phyloP scores from a whole-genome alignment of 805 yeast genomes.

The Cyberlindnera xishuangbannaensis region DNA sequence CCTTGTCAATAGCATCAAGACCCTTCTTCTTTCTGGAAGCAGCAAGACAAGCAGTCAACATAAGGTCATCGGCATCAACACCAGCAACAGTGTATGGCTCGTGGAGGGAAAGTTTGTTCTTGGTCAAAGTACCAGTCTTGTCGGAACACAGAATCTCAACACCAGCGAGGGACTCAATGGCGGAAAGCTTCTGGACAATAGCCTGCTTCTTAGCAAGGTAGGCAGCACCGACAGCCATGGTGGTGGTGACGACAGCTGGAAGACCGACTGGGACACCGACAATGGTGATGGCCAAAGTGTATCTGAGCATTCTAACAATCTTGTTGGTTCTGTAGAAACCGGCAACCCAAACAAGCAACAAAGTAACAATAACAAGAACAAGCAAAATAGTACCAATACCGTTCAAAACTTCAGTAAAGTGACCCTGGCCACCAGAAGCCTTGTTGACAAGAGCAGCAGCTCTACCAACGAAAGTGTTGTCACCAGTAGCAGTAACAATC shows the following conservation, averaged over 20 bases:
- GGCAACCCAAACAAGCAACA: slow-evolving; percentile 87
- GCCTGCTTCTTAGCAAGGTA: slow-evolving; percentile 96
- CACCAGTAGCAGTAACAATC: slow-evolving; percentile 95
- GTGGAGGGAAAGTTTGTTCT: slow-evolving; percentile 91
- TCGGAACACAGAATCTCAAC: slow-evolving; percentile 97
- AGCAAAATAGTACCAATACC: slow-evolving; percentile 93
- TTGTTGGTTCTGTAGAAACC: slow-evolving; percentile 88
- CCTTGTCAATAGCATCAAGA: slow-evolving; percentile 95
- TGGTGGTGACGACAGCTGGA: slow-evolving; percentile 97
- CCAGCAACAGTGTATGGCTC: slow-evolving; percentile 98
- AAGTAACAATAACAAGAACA: slow-evolving; percentile 82
- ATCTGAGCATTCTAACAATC: slow-evolving; percentile 84
- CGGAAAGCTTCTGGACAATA: slow-evolving; percentile 93
- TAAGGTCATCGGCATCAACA: slow-evolving; percentile 91
- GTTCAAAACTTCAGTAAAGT: slow-evolving; percentile 94
- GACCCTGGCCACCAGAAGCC: slow-evolving; percentile 91
- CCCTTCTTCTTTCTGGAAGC: slow-evolving; percentile 98
- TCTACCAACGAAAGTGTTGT: slow-evolving; percentile 92
- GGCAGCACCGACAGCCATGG: slow-evolving; percentile 99
- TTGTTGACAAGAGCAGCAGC: slow-evolving; percentile 95
- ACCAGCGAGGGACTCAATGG: slow-evolving; percentile 96
- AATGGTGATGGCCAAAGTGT: slow-evolving; percentile 92
- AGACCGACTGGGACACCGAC: slow-evolving; percentile 98
- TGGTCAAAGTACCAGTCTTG: slow-evolving; percentile 97
- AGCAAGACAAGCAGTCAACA: slow-evolving; percentile 97